phyloP scores from a whole-genome alignment of 2,329 filamentous ascomycete genomes.

The Fusarium longipes region DNA sequence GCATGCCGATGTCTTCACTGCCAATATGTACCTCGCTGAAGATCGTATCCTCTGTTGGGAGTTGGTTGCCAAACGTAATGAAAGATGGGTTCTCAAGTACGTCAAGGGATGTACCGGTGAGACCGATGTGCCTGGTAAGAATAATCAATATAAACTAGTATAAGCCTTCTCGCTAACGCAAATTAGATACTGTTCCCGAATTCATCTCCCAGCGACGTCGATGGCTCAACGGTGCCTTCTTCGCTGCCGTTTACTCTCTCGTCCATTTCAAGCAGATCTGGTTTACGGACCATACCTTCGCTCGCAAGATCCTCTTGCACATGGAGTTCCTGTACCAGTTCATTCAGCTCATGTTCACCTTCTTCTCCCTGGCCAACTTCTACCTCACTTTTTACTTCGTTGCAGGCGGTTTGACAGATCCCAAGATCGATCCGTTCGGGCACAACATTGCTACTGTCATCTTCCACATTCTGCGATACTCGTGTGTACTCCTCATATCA shows the following conservation, averaged over 20 bases:
- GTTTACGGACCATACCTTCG: constrained; percentile 88
- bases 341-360: constrained; percentile 92
- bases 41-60: constrained; percentile 95
- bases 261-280: constrained; percentile 96
- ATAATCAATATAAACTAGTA: background rate
- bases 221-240: constrained; percentile 99
- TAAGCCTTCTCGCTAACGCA: constrained; percentile 39
- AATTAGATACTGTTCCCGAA: constrained; percentile 85
- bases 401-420: constrained; percentile 86
- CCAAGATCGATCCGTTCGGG: constrained; percentile 87
- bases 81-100: constrained; percentile 98
- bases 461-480: constrained; percentile 87
- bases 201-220: constrained; percentile 96
- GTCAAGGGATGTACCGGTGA: constrained; percentile 97
- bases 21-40: constrained; percentile 94
- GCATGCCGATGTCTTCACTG: constrained; percentile 96
- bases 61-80: constrained; percentile 91
- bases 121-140: constrained; percentile 93
- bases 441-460: constrained; percentile 86
- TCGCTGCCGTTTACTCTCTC: constrained; percentile 96
- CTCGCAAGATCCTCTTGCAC: constrained; percentile 90
- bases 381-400: constrained; percentile 99
- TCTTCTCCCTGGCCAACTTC: constrained; percentile 98
- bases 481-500: constrained; percentile 86
- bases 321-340: constrained; percentile 97